Base-by-base conservation (phyloP, 176 grass and related monocot species). In the Oryza rufipogon region DNA sequence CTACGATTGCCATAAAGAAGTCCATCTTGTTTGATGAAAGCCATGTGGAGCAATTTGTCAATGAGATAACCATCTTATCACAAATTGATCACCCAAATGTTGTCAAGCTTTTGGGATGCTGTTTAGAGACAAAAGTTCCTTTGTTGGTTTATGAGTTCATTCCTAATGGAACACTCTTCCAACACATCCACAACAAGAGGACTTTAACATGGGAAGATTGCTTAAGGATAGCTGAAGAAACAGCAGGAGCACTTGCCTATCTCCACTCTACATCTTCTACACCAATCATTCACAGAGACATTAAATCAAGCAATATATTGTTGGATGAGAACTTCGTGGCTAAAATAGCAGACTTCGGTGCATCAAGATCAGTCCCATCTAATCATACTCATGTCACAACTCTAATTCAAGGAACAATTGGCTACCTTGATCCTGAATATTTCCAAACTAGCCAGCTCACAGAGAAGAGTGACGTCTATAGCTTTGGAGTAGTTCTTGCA, bases 211-310 rank as follows among this genome's bases (percentile, higher is more conserved):
- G 91, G 91, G 87, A 87, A 66, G 33, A 87, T 16, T 9, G 80
- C 52, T 42, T 92, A 66, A 80, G 84, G 66, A 84, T 92, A 46
- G 87, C 76, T 38, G 45, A 58, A 83, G 58, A 92, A 68, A 81
- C 5, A 20, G 91, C 91, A 64, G 71, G 39, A 26, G 91, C 84
- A 66, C 84, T 92, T 15, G 84, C 84, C 5, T 69, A 92, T 49
- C 19, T 92, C 0, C 91, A 92, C 25, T 89, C 87, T 22, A 75
- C 76, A 9, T 11, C 87, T 39, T 33, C 87, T 47, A 32, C 26
- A n/a, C 87, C 91, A 3, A 87, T 92, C 71, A 89, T 92, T 77
- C 87, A 92, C 58, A 84, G 91, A 48, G 91, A 92, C 54, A 83
- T 92, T 47, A 92, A 92, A 70, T 89, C 91, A 56, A 83, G 80